Base-by-base conservation (phyloP, 148 eudicot species). In the Rhododendron williamsianum region DNA sequence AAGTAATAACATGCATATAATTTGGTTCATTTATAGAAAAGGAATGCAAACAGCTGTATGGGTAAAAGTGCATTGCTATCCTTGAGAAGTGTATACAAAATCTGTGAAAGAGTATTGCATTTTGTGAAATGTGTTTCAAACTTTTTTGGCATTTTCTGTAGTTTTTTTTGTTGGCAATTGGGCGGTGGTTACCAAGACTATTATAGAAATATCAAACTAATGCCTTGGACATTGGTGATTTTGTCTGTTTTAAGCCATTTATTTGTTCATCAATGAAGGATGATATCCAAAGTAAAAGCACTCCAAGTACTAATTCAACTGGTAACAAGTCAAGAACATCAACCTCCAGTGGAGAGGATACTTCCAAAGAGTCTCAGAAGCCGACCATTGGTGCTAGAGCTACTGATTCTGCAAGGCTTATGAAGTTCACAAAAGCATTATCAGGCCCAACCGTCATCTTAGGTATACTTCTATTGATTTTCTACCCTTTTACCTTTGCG, bases 321-420 rank as follows among this genome's bases (percentile, higher is more conserved):
- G 83, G 65, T 60, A 92, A 86, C 85, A 90, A 90, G 87, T 87
- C 91, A 43, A 92, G 89, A 85, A 69, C 94, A 74, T 88, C 88
- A 38, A 87, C 76, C 23, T 84, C 92, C 81, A 90, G 84, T 19
- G 43, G 84, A 72, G 94, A 89, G 79, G 65, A 84, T 87, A 81
- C 87, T 56, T 85, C 93, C 46, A 89, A 87, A 87, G 98, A 94
- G 81, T 87, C 90, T 58, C 97, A 92, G 54, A 96, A 90, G 87
- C 80, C 91, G 63, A 80, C 89, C 74, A 85, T 91, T 85, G 93
- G 92, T 80, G 93, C 96, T 80, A 90, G 96, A 90, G 93, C 98
- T 88, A 95, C 95, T 9, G 99, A 97, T 91, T 93, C 99, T 82
- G 98, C 98, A 51, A 93, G 96, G 91, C 90, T 97, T 84, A 88